Percentiles rank a stretch among this genome's conserved stretches.
Evolutionary conservation across 192 early-diverging fungal genomes (phyloP).

Genomic region (Chytriomyces confervae): DNA sequence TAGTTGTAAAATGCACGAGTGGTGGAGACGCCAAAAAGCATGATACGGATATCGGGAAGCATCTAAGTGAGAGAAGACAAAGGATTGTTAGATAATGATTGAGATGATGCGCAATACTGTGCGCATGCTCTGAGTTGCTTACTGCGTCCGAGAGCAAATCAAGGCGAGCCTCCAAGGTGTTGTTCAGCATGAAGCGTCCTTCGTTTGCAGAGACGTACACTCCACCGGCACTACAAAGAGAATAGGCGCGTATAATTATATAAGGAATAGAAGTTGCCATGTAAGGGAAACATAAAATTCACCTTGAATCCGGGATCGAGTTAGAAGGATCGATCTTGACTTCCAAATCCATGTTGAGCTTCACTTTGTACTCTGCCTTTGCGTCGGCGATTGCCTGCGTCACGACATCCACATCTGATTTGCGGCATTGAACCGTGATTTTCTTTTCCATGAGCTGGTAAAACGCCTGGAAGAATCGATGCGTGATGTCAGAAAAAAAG

Average conservation of each 20-base stretch:
- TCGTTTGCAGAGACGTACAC: constrained; percentile 78
- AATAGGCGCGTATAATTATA: constrained; percentile 8
- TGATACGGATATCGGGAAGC: constrained; percentile 90
- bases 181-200: constrained; percentile 83
- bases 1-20: constrained; percentile 93
- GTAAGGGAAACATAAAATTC: background rate
- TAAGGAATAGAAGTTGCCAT: background rate
- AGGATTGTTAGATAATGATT: background rate
- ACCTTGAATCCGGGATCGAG: constrained; percentile 73
- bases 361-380: constrained; percentile 60
- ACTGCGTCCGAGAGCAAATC: constrained; percentile 73
- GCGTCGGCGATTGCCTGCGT: constrained; percentile 62
- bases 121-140: background rate
- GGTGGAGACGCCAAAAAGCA: constrained; percentile 90
- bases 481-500: background rate
- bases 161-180: constrained; percentile 91
- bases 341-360: constrained; percentile 51
- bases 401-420: constrained; percentile 70
- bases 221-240: constrained; percentile 78
- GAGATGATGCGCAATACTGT: too few species aligned
- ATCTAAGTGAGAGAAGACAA: constrained; percentile 59
- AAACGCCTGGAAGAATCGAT: constrained; percentile 60
- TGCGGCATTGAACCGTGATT: constrained; percentile 73
- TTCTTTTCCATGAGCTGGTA: constrained; percentile 85
- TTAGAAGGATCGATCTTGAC: constrained; percentile 65